A percentile compares a stretch with the other conserved stretches of the same genome.
phyloP scores from a whole-genome alignment of 2,329 filamentous ascomycete species.

The Clonostachys solani region DNA sequence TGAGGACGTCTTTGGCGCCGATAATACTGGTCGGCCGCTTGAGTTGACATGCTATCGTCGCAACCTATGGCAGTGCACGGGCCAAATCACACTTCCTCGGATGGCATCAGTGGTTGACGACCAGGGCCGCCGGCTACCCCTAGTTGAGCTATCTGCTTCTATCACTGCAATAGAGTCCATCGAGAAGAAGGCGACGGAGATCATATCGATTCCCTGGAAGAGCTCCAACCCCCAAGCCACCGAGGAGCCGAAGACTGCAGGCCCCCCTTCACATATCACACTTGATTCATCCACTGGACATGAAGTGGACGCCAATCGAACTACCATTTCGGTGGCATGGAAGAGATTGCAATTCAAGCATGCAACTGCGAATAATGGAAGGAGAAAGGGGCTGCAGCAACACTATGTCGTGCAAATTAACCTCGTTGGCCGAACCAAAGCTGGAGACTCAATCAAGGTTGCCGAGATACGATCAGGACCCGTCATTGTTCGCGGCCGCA shows the following conservation, averaged over 20 bases:
- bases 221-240: constrained; percentile 55
- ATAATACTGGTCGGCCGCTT: constrained; percentile 53
- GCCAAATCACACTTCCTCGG: constrained; percentile 75
- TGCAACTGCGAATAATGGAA: constrained; percentile 92
- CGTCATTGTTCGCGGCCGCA: constrained; percentile 92
- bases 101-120: constrained; percentile 66
- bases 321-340: constrained; percentile 84
- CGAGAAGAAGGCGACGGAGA: constrained; percentile 86
- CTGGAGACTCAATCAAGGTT: constrained; percentile 65
- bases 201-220: constrained; percentile 97
- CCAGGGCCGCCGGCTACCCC: constrained; percentile 72
- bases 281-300: constrained; percentile 53
- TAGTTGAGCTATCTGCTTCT: constrained; percentile 74
- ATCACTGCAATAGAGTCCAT: constrained; percentile 89
- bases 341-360: constrained; percentile 94
- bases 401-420: constrained; percentile 89
- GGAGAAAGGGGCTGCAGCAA: constrained; percentile 90
- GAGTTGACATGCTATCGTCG: constrained; percentile 94
- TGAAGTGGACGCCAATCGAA: constrained; percentile 73
- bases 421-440: constrained; percentile 70
- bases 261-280: constrained; percentile 48
- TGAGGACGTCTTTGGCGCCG: constrained; percentile 70
- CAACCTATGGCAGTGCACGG: constrained; percentile 93
- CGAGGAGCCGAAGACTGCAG: constrained; percentile 43
- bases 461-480: constrained; percentile 86